These are phyloP conservation scores for Adansonia grandidieri DNA, from an alignment of 441 rosid species.

Conservation along the genomic window DNA sequence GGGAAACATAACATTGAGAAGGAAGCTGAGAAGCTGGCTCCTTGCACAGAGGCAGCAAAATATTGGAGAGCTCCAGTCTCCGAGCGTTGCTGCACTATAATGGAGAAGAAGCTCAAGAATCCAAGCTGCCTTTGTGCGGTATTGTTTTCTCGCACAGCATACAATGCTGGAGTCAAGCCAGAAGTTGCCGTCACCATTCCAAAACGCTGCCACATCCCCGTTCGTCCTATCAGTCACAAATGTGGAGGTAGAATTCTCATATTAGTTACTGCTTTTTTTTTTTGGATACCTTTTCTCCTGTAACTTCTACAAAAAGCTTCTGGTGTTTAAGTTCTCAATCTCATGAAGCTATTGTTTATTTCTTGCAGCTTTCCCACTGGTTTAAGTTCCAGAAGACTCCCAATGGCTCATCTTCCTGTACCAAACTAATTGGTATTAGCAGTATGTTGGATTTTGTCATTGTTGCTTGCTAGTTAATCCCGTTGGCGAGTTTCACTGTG, in stretches of 20 bases:
- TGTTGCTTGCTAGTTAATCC: too few relatives aligned
- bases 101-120: constrained; percentile 32
- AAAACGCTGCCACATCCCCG: constrained; percentile 71
- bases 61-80: constrained; percentile 53
- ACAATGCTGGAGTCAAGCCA: constrained; percentile 49
- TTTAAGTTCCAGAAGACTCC: constrained; percentile 39
- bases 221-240: constrained; percentile 79
- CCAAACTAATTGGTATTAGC: too few relatives aligned
- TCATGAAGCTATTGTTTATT: constrained; percentile 5
- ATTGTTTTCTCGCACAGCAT: constrained; percentile 76
- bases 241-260: constrained; percentile 32
- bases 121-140: constrained; percentile 85
- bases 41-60: constrained; percentile 73
- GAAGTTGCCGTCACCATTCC: constrained; percentile 80
- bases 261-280: too few relatives aligned
- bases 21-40: constrained; percentile 78
- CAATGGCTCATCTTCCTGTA: not conserved
- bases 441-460: not conserved
- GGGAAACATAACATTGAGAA: constrained; percentile 68
- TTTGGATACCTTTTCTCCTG: too few relatives aligned
- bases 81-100: constrained; percentile 60
- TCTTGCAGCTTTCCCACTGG: constrained; percentile 67
- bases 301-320: too few relatives aligned
- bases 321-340: not conserved
- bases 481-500: not conserved